Evolutionary conservation across 2,329 filamentous ascomycete genomes (phyloP).

Genomic region (Chaetothyriales sp.): DNA sequence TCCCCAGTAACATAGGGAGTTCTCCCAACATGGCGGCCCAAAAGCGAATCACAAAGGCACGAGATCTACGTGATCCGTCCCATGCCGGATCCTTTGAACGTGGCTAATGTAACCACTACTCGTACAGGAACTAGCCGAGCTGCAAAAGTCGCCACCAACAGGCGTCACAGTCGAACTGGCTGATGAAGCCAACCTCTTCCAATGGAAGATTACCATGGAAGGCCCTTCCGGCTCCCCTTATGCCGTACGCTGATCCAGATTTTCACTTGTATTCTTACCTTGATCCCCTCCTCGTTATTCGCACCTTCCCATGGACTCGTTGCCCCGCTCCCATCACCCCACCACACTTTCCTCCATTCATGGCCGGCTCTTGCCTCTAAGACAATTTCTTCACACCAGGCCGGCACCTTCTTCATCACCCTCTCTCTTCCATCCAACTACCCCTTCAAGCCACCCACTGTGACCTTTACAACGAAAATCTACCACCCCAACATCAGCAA

Average conservation of each 20-base stretch:
- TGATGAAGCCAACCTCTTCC: constrained; percentile 51
- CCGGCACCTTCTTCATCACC: constrained; percentile 60
- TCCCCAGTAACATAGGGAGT: no score
- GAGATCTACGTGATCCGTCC: neutral
- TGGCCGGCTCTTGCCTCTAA: neutral
- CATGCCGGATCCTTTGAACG: no score
- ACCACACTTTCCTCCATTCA: neutral
- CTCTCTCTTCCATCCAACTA: constrained; percentile 66
- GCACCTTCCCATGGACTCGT: constrained; percentile 1
- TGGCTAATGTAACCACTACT: neutral
- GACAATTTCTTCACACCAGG: constrained; percentile 27
- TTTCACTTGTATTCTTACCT: neutral
- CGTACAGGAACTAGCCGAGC: constrained; percentile 46
- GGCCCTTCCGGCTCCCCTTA: constrained; percentile 53
- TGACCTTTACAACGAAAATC: constrained; percentile 76
- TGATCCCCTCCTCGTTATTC: neutral
- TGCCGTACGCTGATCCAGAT: constrained; percentile 37
- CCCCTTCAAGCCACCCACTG: constrained; percentile 73
- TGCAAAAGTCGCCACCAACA: constrained; percentile 41
- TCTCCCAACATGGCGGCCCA: constrained; percentile 20
- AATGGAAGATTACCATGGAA: constrained; percentile 55
- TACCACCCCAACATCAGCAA: constrained; percentile 74
- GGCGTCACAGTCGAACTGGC: constrained; percentile 45
- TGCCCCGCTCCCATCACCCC: neutral
- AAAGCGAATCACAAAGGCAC: constrained; percentile 36